Evolutionary conservation across 2,329 filamentous ascomycete genomes (phyloP), one percentile per base, ranked within the genome.

Genomic region (Hyphodiscus sp.): DNA sequence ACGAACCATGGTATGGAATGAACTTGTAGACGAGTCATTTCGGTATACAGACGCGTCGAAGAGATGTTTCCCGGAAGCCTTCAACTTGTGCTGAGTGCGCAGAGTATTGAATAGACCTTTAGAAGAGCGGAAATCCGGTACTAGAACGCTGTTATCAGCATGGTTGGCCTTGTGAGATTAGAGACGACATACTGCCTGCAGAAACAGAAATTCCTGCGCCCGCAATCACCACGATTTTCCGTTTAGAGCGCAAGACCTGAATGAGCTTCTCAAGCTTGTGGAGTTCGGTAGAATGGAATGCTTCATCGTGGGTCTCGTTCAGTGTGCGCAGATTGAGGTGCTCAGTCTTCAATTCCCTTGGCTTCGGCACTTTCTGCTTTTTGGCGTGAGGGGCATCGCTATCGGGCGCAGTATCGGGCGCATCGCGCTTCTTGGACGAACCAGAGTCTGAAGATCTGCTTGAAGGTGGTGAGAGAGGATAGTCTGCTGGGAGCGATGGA

Each of bases 11-110:
- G 87, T 85, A 71, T 99, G 94, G 69, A 99, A 99, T 11, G 87
- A 89, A 20, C 87, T 85, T 0, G 92, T 97, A 13, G 91, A 89
- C 20, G 81, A 79, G 68, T 95, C 86, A 74, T 96, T 89, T 70
- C 90, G 91, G 75, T 99, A 99, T 51, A 99, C 94, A 8, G 92
- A 95, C 50, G 94, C 94, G 73, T 99, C 94, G 67, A 99, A 99
- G 0, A 99, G 80, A 61, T 96, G 86, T 71, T 97, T 96, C 50
- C 94, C 94, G 0, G 94, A 96, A 20, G 87, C 83, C 69, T 95
- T 96, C 58, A 96, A 77, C 62, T 94, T 95, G 71, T 96, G 89
- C 67, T 96, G 86, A 57, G 82, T 86, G 60, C 89, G 87, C 23
- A 96, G 77, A 18, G 87, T 88, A 55, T 85, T 87, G 72, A 99